A percentile compares a stretch with the other conserved stretches of the same genome.
phyloP scores from a whole-genome alignment of 164 flowering plant genomes.

The Umbilicus rupestris region DNA sequence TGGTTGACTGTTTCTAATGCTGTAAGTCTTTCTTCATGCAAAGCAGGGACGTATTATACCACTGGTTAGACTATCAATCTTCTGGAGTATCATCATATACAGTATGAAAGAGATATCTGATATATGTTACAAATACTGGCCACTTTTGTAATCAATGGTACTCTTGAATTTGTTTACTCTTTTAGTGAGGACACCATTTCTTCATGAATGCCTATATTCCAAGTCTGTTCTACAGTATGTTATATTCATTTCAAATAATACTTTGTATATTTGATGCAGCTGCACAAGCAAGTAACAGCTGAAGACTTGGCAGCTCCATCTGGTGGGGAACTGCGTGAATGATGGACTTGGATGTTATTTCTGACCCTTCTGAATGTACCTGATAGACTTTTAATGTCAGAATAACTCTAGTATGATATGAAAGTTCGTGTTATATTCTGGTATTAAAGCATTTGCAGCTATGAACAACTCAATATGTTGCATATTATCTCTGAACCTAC shows the following conservation, averaged over 20 bases:
- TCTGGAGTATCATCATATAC: no score
- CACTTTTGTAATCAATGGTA: no score
- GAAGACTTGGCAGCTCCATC: slow-evolving; percentile 38
- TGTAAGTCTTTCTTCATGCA: slow-evolving; percentile 30
- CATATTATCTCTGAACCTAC: no score
- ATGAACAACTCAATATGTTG: background rate
- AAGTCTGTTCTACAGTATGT: no score
- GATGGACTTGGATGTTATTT: background rate
- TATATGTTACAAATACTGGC: no score
- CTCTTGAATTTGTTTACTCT: background rate
- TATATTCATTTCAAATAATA: slow-evolving; percentile 3
- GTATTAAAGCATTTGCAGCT: background rate
- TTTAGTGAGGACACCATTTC: background rate
- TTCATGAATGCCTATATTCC: background rate
- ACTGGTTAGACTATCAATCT: background rate
- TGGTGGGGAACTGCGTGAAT: slow-evolving; percentile 6
- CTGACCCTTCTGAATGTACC: background rate
- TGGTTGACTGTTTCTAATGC: slow-evolving; percentile 73
- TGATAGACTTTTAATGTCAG: background rate
- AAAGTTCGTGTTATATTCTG: background rate
- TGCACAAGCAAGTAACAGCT: slow-evolving; percentile 41
- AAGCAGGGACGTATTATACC: background rate
- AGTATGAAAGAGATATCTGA: no score
- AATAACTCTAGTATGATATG: background rate
- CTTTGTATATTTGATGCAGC: slow-evolving; percentile 23